phyloP scores from a whole-genome alignment of 2,329 filamentous ascomycete species.

The Cercospora citrullina region DNA sequence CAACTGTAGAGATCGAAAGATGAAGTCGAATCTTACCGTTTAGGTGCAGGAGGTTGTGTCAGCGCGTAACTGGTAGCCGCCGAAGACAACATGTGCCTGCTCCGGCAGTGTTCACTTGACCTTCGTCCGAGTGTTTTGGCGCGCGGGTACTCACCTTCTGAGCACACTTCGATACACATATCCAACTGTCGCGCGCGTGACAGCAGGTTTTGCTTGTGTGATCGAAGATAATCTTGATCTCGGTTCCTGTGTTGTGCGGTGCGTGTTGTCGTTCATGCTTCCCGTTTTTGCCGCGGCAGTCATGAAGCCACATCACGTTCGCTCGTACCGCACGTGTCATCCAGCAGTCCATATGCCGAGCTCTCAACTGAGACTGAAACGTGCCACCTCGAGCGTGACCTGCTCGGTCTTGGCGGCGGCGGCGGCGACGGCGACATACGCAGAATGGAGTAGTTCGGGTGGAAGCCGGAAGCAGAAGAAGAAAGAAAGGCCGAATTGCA shows the following conservation, averaged over 20 bases:
- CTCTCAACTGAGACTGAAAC: neutral
- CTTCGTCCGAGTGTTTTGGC: neutral
- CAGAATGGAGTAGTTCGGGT: neutral
- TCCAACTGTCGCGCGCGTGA: neutral
- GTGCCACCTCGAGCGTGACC: neutral
- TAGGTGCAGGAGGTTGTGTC: neutral
- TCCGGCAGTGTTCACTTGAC: conserved; percentile 1
- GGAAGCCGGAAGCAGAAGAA: neutral
- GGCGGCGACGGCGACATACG: neutral
- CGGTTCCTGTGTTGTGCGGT: neutral
- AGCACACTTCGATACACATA: neutral
- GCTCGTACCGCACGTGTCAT: neutral
- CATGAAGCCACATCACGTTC: neutral
- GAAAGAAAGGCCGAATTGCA: neutral
- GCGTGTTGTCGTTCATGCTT: neutral
- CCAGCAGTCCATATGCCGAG: neutral
- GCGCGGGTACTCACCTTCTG: neutral
- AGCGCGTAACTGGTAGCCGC: conserved; percentile 3
- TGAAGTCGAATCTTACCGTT: neutral
- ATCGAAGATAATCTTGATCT: conserved; percentile 2
- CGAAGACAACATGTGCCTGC: neutral
- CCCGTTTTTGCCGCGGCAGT: neutral
- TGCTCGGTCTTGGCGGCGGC: conserved; percentile 6
- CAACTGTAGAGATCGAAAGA: neutral
- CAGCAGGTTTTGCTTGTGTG: neutral